Evolutionary conservation across 2,329 filamentous ascomycete species (phyloP), one percentile per base, ranked within the genome.

Genomic region (Reticulascus tulasneorum): DNA sequence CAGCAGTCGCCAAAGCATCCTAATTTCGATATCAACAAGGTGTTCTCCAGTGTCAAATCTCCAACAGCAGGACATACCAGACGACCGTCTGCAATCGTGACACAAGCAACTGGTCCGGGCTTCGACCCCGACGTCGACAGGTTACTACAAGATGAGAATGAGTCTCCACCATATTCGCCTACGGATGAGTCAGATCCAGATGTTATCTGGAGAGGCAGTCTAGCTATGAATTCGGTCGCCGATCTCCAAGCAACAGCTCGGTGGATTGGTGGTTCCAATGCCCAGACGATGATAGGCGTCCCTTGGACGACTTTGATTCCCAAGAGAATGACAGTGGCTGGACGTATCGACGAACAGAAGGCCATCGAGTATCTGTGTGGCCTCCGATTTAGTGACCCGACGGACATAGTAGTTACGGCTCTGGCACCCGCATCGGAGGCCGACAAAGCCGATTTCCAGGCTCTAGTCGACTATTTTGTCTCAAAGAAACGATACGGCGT

Each of bases 321-420:
- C 0, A 68, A 75, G 20, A 74, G 70, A 7, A 67, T 93, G 20
- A 79, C 75, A 7, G 82, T 93, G 16, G 82, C 82, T 30, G 87
- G 86, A 2, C 79, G 93, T 13, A 93, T 98, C 41, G 79, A 86
- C 33, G 80, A 87, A 48, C 75, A 84, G 41, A 84, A 84, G 46
- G 93, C 91, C 9, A 88, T 89, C 38, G 87, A 94, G 43, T 98
- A 98, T 52, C 79, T 98, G 1, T 93, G 88, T 54, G 82, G 87
- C 33, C 71, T 97, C 42, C 80, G 88, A 10, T 94, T 86, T 59
- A 91, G 84, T 55, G 76, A 77, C 34, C 81, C 81, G 33, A 90
- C 86, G 3, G 93, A 97, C 52, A 80, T 98, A 6, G 76, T 88
- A 2, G 85, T 97, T 16, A 77, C 94, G 15, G 79, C 80, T 28